Evolutionary conservation across 768 basidiomycete genomes (phyloP), one percentile per base, ranked within the genome.

Genomic region (Daedaleopsis nitida): DNA sequence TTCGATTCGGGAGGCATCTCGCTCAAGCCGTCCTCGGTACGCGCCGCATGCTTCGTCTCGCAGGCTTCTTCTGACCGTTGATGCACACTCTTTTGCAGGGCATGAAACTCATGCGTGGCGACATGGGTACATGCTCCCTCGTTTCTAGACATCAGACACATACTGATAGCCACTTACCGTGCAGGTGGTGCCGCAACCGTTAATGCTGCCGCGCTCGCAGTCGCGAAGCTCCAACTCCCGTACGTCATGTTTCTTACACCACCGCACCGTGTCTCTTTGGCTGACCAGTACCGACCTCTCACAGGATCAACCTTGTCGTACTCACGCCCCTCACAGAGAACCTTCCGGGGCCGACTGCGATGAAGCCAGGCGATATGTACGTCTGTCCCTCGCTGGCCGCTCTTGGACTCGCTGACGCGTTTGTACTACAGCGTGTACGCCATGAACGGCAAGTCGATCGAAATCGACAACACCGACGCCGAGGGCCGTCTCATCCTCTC

Each of bases 1-100:
- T 96, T 95, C 65, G 92, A 96, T 73, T 86, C 86, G 3, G 92
- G 92, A 79, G 92, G 92, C 66, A 94, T 94, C 73, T 89, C 88
- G 60, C 75, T 96, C 73, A 95, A 95, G 75, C 85, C 90, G n/a
- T 71, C 80, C 37, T 80, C 81, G 39, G 91, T 87, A 62, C 68
- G 84, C 79, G 8, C 17, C 11, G 8, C 49, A 13, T 39, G n/a
- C 32, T 35, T 17, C 14, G 54, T 56, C 16, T 49, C 17, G 11
- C n/a, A 24, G 34, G 35, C 19, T 58, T 14, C 17, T 32, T 42
- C 45, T 21, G 11, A 13, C 47, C 52, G 2, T 55, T 42, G 11
- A 42, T 42, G 27, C 27, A 32, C 27, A 7, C n/a, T n/a, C n/a
- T n/a, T n/a, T n/a, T n/a, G 27, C 27, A 91, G 88, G 83, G 78